Evolutionary conservation across 345 rosid species (phyloP).

Genomic region (Anastatica hierochuntica): DNA sequence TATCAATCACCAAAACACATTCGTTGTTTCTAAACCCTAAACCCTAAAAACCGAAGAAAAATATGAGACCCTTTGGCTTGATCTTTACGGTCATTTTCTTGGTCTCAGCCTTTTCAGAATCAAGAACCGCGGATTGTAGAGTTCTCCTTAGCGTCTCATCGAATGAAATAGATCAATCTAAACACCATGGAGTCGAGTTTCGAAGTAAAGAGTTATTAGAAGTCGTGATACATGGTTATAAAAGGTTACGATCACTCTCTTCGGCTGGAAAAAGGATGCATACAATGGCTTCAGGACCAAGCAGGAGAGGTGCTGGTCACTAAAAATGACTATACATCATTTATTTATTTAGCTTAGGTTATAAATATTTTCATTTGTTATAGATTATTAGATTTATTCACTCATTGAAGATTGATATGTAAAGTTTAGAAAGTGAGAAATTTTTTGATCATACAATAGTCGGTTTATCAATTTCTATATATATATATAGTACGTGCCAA

Average conservation of each 20-base stretch:
- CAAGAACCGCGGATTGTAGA: constrained; percentile 29
- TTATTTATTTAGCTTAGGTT: constrained; percentile 19
- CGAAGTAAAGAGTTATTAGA: constrained; percentile 11
- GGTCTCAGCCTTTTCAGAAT: constrained; percentile 27
- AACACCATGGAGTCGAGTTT: constrained; percentile 8
- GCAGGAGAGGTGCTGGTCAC: constrained; percentile 78
- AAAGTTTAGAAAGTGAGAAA: constrained; percentile 10
- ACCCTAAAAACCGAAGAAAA: background rate
- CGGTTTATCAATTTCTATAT: background rate
- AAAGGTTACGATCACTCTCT: constrained; percentile 17
- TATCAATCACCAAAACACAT: constrained; percentile 24
- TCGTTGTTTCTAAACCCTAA: constrained; percentile 17
- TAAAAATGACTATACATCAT: constrained; percentile 3
- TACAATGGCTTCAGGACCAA: constrained; percentile 59
- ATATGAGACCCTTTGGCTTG: constrained; percentile 32
- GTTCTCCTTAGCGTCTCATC: constrained; percentile 11
- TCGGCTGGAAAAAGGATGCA: constrained; percentile 17
- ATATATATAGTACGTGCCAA: background rate
- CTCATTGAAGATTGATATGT: background rate
- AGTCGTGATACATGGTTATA: constrained; percentile 14
- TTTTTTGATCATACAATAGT: constrained; percentile 16
- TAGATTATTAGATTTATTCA: constrained; percentile 1
- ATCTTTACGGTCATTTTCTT: constrained; percentile 27
- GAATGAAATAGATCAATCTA: constrained; percentile 2
- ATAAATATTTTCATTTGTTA: constrained; percentile 15